phyloP scores from a whole-genome alignment of 208 protist genomes.

The Naegleria gruberi region DNA sequence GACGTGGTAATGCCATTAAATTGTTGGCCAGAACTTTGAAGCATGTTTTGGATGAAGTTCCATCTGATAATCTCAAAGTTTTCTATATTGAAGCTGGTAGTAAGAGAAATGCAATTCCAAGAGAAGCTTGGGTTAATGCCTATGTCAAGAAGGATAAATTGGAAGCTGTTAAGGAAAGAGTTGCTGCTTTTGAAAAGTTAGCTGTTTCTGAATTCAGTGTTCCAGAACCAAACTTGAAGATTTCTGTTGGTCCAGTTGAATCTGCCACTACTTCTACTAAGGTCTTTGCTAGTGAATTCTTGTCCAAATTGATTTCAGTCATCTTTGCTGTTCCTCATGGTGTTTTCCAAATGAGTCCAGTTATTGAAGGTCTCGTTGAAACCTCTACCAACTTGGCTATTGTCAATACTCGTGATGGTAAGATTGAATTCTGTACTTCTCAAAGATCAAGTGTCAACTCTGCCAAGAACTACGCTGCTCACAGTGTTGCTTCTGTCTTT shows the following conservation, averaged over 20 bases:
- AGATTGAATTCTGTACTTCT: not conserved
- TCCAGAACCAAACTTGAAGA: not conserved
- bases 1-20: slow-evolving; percentile 29
- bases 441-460: not conserved
- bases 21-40: slow-evolving; percentile 16
- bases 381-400: slow-evolving; percentile 12
- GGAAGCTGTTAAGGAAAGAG: not conserved
- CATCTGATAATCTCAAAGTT: not conserved
- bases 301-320: not conserved
- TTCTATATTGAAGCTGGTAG: not conserved
- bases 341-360: slow-evolving; percentile 26
- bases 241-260: not conserved
- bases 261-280: not conserved
- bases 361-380: slow-evolving; percentile 29
- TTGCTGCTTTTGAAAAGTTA: not conserved
- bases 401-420: not conserved
- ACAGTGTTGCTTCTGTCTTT: not conserved
- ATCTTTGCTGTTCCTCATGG: slow-evolving; percentile 23
- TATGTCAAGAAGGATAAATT: not conserved
- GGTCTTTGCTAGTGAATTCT: not conserved
- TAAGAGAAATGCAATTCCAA: slow-evolving; percentile 12
- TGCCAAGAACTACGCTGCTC: not conserved
- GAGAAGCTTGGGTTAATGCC: not conserved
- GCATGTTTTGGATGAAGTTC: not conserved
- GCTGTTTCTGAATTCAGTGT: not conserved